Base-by-base conservation (phyloP, 2,329 filamentous ascomycete species). In the Penicillium brevicompactum region DNA sequence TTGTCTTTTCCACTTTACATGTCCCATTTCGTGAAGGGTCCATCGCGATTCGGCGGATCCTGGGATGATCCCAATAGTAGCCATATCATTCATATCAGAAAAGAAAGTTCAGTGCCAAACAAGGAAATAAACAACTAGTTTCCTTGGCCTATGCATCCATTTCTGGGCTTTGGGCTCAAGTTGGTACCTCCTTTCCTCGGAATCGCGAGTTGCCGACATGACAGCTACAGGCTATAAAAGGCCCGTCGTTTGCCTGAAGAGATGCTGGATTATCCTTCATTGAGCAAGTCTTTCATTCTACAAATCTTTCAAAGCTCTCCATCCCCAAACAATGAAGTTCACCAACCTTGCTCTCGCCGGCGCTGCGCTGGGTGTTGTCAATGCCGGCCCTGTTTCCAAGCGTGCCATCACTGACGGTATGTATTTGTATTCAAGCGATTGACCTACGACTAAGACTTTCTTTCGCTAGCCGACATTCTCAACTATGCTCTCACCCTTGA, bases 401-500 rank as follows among this genome's bases (percentile, higher is more conserved):
- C 58, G 52, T 45, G 55, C 43, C 18, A 46, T 60, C 21, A 58
- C 31, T 10, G 58, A 60, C 16, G 56, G 58, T 56, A 50, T 30
- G 46, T 45, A 10, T 16, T 30, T 24, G 7, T 4, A 31, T 10
- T 5, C 9, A 42, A 31, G 8, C 0, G 18, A 38, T 2, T 38
- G 2, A 9, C 24, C 18, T 13, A 37, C 5, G 5, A 21, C 45
- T 48, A 31, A 48, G 27, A 31, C 11, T 7, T 13, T 16, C 7
- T 21, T 21, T 50, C 16, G 11, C 16, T 31, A 64, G 64, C 56
- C 34, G 62, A 63, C 11, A 53, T 66, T 32, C 57, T 66, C 6
- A 62, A 66, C 48, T 66, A 66, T 45, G 62, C 64, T n/a, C 49
- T 65, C 34, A 65, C 64, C 13, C 77, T 84, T 5, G 82, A 85